Evolutionary conservation across 495 filamentous ascomycete genomes (phyloP).

Genomic region (Pyronema domesticum): DNA sequence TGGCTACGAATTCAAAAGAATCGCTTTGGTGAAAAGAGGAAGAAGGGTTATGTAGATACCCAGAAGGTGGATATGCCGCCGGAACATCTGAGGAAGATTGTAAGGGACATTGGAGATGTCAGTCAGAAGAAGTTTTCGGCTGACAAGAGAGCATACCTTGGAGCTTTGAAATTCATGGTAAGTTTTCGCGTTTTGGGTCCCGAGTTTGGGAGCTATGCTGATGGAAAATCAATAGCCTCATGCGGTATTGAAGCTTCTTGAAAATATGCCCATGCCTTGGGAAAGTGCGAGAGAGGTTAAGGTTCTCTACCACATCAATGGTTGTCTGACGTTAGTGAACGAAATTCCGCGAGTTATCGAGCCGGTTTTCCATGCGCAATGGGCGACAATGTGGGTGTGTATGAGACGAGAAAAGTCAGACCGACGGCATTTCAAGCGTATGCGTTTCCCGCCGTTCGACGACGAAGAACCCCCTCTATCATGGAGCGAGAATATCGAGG

Average conservation of each 20-base stretch:
- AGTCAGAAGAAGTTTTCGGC: constrained; percentile 98
- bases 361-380: constrained; percentile 95
- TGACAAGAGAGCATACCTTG: constrained; percentile 95
- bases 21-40: constrained; percentile 91
- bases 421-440: constrained; percentile 88
- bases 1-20: constrained; percentile 87
- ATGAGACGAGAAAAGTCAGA: constrained; percentile 99
- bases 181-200: neutral
- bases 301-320: constrained; percentile 96
- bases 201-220: neutral
- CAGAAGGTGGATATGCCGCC: constrained; percentile 99
- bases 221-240: constrained; percentile 39
- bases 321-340: constrained; percentile 91
- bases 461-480: constrained; percentile 95
- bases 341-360: constrained; percentile 95
- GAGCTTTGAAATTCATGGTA: constrained; percentile 91
- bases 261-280: constrained; percentile 99
- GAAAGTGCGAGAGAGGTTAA: constrained; percentile 90
- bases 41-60: constrained; percentile 88
- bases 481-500: constrained; percentile 97
- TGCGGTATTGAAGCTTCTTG: constrained; percentile 92
- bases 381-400: constrained; percentile 98
- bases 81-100: constrained; percentile 94
- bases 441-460: constrained; percentile 98
- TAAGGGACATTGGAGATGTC: constrained; percentile 96